A percentile compares a stretch with the other conserved stretches of the same genome.
Conservation (phyloP, 139 green algal genomes). For the Chlamydomonas schloesseri region DNA sequence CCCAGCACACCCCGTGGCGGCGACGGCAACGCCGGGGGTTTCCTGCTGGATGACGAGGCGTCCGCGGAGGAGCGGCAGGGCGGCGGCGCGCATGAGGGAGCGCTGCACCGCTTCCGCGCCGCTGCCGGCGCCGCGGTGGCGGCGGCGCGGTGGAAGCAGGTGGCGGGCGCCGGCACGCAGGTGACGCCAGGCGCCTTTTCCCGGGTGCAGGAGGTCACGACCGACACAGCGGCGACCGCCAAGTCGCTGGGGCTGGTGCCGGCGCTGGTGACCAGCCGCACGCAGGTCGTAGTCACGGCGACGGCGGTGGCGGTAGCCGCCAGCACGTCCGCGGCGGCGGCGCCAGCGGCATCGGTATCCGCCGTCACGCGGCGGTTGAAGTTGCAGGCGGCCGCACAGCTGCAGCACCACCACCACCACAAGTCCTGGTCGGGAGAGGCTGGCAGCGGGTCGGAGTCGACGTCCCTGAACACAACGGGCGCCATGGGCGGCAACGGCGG, state of each 20-base stretch:
- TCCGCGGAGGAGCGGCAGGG: neutral
- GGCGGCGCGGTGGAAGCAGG: neutral
- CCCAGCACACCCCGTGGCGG: no score
- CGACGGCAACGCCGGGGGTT: no score
- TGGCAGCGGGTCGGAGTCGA: neutral
- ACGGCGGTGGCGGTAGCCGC: neutral
- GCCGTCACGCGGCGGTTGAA: neutral
- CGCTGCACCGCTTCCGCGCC: neutral
- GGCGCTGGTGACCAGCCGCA: neutral
- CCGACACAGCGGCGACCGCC: neutral
- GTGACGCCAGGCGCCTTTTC: neutral
- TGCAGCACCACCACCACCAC: neutral
- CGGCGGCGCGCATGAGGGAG: neutral
- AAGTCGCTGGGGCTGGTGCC: slow-evolving; percentile 12
- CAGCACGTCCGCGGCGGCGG: neutral
- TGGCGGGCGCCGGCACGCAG: neutral
- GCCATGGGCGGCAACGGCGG: no score
- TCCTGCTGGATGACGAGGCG: neutral
- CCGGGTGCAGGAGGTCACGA: neutral
- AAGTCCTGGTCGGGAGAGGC: neutral
- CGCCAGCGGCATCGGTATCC: neutral
- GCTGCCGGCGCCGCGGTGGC: neutral
- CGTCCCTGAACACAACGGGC: no score
- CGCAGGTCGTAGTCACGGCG: slow-evolving; percentile 12
- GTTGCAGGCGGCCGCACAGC: neutral